Base-by-base conservation (phyloP, 2,329 filamentous ascomycete species). In the Claviceps sp. region DNA sequence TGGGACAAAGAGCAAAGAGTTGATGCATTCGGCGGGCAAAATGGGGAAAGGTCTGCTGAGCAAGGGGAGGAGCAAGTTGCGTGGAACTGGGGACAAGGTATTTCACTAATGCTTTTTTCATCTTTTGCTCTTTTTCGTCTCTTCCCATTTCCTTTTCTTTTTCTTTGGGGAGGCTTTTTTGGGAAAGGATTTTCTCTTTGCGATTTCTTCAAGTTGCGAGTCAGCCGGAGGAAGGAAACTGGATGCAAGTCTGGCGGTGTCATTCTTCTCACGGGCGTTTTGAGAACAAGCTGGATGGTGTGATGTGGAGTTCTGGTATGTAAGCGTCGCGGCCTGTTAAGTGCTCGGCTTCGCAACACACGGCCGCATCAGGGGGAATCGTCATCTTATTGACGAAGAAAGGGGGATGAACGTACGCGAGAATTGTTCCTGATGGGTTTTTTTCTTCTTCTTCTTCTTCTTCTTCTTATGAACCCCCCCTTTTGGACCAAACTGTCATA, bases 41-140 rank as follows among this genome's bases (percentile, higher is more conserved):
- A 88, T 88, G 54, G 89, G 90, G 48, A 95, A 95, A 72, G 91
- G 90, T 50, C 69, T 96, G 57, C 84, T 96, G 66, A 88, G 86
- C 58, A 95, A 95, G 71, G 88, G 90, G 59, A 91, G 86, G 71
- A 91, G 79, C 70, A 91, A 88, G 68, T 82, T 95, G 66, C 74
- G 77, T 56, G 78, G 76, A 64, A 79, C 78, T 57, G 81, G 82
- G 63, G 87, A 93, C 69, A 94, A 94, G 87, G 86, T 90, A 86
- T 88, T 88, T 82, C 78, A 82, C 72, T 84, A 74, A 78, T 65
- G 59, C 60, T 62, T 64, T 67, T 64, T 55, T 51, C 61, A 63
- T 67, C 61, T 59, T 63, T 56, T 52, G 51, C 59, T 41, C 55
- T 52, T 54, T 53, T 54, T 56, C 54, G 6, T 43, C 16, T 44